These are phyloP conservation scores for Quercus gilva DNA, from an alignment of 306 rosid species.

Conservation along the genomic window DNA sequence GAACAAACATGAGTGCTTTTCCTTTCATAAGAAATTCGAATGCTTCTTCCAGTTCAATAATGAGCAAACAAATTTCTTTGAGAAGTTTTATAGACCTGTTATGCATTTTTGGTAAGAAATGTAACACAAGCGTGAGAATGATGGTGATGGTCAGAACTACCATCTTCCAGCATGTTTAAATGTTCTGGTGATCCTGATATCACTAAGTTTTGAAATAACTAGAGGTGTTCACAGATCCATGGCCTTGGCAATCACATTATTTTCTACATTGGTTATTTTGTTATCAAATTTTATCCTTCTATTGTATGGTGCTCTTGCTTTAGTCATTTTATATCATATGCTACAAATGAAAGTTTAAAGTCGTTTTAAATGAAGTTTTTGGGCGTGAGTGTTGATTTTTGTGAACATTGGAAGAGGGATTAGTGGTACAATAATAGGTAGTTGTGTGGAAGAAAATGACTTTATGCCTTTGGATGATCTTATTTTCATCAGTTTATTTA, in stretches of 20 bases:
- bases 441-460: no score
- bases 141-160: not conserved
- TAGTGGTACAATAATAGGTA: no score
- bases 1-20: not conserved
- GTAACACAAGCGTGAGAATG: not conserved
- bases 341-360: not conserved
- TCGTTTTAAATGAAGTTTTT: not conserved
- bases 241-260: not conserved
- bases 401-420: not conserved
- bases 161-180: not conserved
- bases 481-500: not conserved
- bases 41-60: not conserved
- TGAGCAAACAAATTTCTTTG: not conserved
- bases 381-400: no score
- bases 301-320: not conserved
- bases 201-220: not conserved
- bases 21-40: not conserved
- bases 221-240: not conserved
- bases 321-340: not conserved
- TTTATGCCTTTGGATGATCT: no score
- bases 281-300: not conserved
- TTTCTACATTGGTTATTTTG: not conserved
- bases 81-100: not conserved
- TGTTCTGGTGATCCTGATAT: not conserved
- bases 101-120: not conserved